These are phyloP conservation scores for Auricularia cornea DNA, from an alignment of 768 basidiomycete genomes.

Conservation along the genomic window DNA sequence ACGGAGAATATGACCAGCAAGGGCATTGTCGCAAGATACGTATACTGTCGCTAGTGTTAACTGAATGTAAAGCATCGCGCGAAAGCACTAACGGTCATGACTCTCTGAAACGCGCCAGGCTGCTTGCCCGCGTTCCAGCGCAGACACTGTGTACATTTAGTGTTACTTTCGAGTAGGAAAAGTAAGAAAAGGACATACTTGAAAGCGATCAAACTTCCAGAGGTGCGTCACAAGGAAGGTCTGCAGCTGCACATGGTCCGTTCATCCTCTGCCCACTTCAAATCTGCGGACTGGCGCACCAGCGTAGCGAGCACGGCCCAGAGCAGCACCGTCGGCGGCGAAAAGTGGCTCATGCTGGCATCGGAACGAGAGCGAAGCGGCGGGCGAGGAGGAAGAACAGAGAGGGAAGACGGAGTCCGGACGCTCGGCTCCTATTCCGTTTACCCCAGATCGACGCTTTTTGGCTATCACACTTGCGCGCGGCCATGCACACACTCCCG, in stretches of 20 bases:
- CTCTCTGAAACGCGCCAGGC: constrained; percentile 77
- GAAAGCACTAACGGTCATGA: constrained; percentile 65
- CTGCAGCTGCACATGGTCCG: constrained; percentile 42
- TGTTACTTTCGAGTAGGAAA: not conserved
- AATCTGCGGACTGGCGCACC: constrained; percentile 32
- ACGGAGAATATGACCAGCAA: constrained; percentile 57
- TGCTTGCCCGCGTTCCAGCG: constrained; percentile 68
- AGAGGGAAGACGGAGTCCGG: no score
- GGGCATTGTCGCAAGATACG: constrained; percentile 65
- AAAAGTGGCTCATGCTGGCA: constrained; percentile 56
- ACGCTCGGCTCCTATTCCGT: no score
- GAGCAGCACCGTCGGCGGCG: constrained; percentile 63
- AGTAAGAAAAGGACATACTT: not conserved
- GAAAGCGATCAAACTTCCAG: constrained; percentile 71
- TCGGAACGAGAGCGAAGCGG: no score
- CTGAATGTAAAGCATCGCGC: not conserved
- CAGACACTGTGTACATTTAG: constrained; percentile 40
- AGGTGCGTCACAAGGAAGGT: constrained; percentile 62
- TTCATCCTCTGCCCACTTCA: constrained; percentile 1
- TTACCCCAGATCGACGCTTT: no score
- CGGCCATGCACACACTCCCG: no score
- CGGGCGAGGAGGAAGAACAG: no score
- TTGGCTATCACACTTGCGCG: no score
- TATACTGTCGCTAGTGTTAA: constrained; percentile 40
- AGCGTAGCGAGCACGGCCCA: constrained; percentile 65